These are phyloP conservation scores for Singerocomus rubriflavus DNA, from an alignment of 1,284 basidiomycete genomes.

Conservation along the genomic window DNA sequence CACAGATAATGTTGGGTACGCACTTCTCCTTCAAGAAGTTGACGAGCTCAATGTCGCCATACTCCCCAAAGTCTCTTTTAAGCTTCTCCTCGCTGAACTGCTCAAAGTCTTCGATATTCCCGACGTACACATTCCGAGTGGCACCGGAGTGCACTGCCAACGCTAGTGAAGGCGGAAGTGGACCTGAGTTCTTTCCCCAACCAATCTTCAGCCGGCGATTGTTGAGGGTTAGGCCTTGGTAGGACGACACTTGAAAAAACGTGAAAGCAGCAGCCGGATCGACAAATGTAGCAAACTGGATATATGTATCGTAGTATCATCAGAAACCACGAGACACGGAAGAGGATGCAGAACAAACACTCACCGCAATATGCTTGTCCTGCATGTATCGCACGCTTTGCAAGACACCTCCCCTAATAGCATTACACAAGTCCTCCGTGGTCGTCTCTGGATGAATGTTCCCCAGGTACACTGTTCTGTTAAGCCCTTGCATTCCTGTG, in stretches of 20 bases:
- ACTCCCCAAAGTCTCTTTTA: conserved; percentile 87
- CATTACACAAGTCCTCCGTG: conserved; percentile 90
- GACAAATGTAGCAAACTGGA: conserved; percentile 86
- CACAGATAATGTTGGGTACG: conserved; percentile 27
- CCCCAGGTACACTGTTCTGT: conserved; percentile 89
- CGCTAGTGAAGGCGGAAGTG: conserved; percentile 77
- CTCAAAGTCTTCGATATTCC: conserved; percentile 91
- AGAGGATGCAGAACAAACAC: conserved; percentile 22
- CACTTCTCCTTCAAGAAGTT: conserved; percentile 94
- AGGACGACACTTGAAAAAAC: conserved; percentile 87
- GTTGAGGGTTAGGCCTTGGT: conserved; percentile 85
- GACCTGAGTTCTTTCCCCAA: conserved; percentile 91
- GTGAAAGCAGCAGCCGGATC: conserved; percentile 86
- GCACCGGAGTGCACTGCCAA: conserved; percentile 87
- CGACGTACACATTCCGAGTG: conserved; percentile 93
- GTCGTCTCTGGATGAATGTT: conserved; percentile 94
- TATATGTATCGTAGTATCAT: conserved; percentile 5
- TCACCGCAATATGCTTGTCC: conserved; percentile 90
- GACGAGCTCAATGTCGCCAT: conserved; percentile 91
- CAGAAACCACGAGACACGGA: conserved; percentile 1
- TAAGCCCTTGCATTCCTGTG: conserved; percentile 53
- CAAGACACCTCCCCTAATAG: conserved; percentile 87
- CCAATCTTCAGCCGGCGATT: conserved; percentile 91
- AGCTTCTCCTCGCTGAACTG: conserved; percentile 82
- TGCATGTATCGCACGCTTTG: conserved; percentile 90